These are phyloP conservation scores for Coleophoma cylindrospora DNA, from an alignment of 2,329 filamentous ascomycete genomes.

Conservation along the genomic window DNA sequence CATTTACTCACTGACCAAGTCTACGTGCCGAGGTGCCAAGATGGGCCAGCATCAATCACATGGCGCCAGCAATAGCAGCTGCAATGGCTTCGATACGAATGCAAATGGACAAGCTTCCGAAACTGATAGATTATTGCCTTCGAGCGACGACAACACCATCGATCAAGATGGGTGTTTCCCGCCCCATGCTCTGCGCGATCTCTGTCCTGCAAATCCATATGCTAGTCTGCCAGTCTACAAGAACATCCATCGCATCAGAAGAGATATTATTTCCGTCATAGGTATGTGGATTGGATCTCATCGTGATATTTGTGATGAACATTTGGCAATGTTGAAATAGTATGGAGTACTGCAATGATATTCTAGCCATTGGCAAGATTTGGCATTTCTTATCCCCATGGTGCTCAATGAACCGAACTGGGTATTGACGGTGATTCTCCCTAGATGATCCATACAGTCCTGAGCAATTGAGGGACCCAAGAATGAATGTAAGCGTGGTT, in stretches of 20 bases:
- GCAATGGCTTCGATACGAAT: background rate
- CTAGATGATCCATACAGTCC: slow-evolving; percentile 61
- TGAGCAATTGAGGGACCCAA: slow-evolving; percentile 73
- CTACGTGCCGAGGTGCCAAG: too few relatives aligned
- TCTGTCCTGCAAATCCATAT: slow-evolving; percentile 21
- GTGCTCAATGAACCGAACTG: too few relatives aligned
- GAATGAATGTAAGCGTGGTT: slow-evolving; percentile 61
- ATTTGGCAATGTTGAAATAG: too few relatives aligned
- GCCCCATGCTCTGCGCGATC: slow-evolving; percentile 16
- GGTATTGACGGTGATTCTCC: too few relatives aligned
- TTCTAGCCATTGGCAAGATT: too few relatives aligned
- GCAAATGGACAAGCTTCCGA: background rate
- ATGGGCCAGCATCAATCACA: too few relatives aligned
- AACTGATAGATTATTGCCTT: slow-evolving; percentile 8
- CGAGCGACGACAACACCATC: slow-evolving; percentile 10
- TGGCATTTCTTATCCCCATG: too few relatives aligned
- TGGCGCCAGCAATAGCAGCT: too few relatives aligned
- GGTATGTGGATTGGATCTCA: slow-evolving; percentile 37
- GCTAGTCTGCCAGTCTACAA: slow-evolving; percentile 64
- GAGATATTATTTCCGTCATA: slow-evolving; percentile 58
- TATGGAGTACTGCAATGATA: too few relatives aligned
- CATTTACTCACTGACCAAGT: too few relatives aligned
- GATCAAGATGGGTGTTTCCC: slow-evolving; percentile 21
- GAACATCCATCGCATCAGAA: slow-evolving; percentile 68
- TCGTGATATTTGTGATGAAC: too few relatives aligned